phyloP scores from a whole-genome alignment of 1,139 yeast genomes.

The Blastobotrys ciferrii region DNA sequence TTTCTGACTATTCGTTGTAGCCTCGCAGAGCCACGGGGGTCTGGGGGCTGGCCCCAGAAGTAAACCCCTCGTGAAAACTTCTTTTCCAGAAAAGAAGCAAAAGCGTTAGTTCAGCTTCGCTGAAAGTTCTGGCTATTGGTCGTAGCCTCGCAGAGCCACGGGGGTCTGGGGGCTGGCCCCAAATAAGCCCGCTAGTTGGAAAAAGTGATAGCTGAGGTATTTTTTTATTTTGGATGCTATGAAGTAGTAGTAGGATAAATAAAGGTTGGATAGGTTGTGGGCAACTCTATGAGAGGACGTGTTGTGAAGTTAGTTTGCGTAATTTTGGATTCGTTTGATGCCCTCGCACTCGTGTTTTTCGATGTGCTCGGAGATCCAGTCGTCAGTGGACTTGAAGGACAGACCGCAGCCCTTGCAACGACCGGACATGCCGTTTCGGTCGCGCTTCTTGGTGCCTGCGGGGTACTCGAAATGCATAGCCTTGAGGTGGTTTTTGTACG shows the following conservation, averaged over 20 bases:
- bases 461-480: constrained; percentile 92
- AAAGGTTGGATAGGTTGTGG: too few species aligned
- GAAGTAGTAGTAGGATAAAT: neutral
- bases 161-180: too few species aligned
- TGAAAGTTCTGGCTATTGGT: too few species aligned
- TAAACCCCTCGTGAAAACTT: too few species aligned
- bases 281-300: too few species aligned
- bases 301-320: neutral
- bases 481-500: constrained; percentile 85
- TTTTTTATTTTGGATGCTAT: neutral
- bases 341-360: constrained; percentile 43
- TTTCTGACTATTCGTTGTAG: too few species aligned
- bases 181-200: too few species aligned
- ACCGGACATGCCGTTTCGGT: constrained; percentile 66
- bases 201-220: neutral
- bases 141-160: too few species aligned
- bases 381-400: constrained; percentile 65
- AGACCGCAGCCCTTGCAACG: constrained; percentile 73
- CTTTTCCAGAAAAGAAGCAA: too few species aligned
- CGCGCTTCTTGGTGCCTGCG: constrained; percentile 76
- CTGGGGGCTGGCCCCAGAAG: too few species aligned
- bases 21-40: too few species aligned
- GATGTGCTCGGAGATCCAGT: constrained; percentile 74
- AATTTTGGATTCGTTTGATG: constrained; percentile 19
- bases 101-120: too few species aligned